These are phyloP conservation scores for Chenopodium quinoa DNA, from an alignment of 148 eudicot genomes.

Conservation along the genomic window DNA sequence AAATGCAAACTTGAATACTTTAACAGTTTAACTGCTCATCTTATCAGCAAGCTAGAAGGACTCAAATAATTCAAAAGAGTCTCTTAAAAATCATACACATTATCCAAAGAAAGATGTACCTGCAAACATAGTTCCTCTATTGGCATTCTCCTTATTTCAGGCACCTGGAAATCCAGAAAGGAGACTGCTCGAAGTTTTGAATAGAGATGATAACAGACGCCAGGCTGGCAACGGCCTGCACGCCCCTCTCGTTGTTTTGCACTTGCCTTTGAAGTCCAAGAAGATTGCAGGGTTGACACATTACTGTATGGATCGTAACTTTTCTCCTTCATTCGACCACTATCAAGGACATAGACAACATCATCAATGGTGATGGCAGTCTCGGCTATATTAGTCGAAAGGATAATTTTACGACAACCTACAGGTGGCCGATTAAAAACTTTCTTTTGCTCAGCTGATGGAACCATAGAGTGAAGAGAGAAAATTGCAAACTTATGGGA, in stretches of 20 bases:
- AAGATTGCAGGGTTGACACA: slow-evolving; percentile 85
- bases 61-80: background rate
- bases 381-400: slow-evolving; percentile 95
- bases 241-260: slow-evolving; percentile 99
- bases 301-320: slow-evolving; percentile 87
- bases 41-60: too few species aligned
- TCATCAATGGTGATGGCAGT: slow-evolving; percentile 89
- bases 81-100: background rate
- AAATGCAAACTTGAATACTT: too few species aligned
- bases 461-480: slow-evolving; percentile 89
- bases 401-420: slow-evolving; percentile 88
- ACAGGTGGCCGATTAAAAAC: slow-evolving; percentile 66
- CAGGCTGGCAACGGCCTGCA: slow-evolving; percentile 97
- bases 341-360: slow-evolving; percentile 89
- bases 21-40: too few species aligned
- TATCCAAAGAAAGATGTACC: slow-evolving; percentile 40
- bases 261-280: slow-evolving; percentile 94
- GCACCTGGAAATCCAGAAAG: slow-evolving; percentile 78
- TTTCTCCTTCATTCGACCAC: slow-evolving; percentile 95
- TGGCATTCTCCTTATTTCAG: slow-evolving; percentile 85
- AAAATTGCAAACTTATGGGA: slow-evolving; percentile 58
- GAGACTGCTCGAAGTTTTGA: slow-evolving; percentile 70
- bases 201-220: slow-evolving; percentile 89
- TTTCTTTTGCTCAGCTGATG: slow-evolving; percentile 75
- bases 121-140: slow-evolving; percentile 95